These are phyloP conservation scores for Colletotrichum sidae DNA, from an alignment of 2,329 filamentous ascomycete species.

Conservation along the genomic window DNA sequence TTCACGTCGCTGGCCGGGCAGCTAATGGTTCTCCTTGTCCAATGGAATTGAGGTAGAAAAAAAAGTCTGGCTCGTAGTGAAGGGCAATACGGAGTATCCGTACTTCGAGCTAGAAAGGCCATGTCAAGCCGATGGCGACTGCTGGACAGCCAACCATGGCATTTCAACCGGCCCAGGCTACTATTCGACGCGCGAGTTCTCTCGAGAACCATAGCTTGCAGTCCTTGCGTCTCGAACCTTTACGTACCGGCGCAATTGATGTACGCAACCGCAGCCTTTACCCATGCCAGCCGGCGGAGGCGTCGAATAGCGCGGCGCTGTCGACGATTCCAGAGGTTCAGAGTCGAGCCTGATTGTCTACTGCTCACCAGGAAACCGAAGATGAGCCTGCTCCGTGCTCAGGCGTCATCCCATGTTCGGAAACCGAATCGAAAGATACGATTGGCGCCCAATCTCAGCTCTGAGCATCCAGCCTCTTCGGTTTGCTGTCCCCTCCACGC, in stretches of 20 bases:
- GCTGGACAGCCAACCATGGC: constrained; percentile 14
- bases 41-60: constrained; percentile 5
- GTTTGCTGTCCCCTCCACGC: constrained; percentile 6
- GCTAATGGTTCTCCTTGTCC: constrained; percentile 5
- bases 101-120: constrained; percentile 7
- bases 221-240: neutral
- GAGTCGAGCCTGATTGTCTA: constrained; percentile 1
- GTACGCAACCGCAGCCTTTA: constrained; percentile 10
- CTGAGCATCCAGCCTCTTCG: constrained; percentile 22
- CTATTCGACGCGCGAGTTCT: no score
- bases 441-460: constrained; percentile 24
- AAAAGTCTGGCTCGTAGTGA: constrained; percentile 5
- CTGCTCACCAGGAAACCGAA: constrained; percentile 34
- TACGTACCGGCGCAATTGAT: neutral
- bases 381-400: constrained; percentile 24
- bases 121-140: constrained; percentile 5
- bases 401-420: constrained; percentile 7
- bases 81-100: neutral
- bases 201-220: no score
- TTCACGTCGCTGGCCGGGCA: constrained; percentile 16
- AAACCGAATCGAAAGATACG: constrained; percentile 4
- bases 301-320: constrained; percentile 14
- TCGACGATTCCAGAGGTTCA: constrained; percentile 4
- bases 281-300: constrained; percentile 10
- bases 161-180: neutral